These are phyloP conservation scores for Grigorovia yakushimaensis DNA, from an alignment of 805 yeast species.

Conservation along the genomic window DNA sequence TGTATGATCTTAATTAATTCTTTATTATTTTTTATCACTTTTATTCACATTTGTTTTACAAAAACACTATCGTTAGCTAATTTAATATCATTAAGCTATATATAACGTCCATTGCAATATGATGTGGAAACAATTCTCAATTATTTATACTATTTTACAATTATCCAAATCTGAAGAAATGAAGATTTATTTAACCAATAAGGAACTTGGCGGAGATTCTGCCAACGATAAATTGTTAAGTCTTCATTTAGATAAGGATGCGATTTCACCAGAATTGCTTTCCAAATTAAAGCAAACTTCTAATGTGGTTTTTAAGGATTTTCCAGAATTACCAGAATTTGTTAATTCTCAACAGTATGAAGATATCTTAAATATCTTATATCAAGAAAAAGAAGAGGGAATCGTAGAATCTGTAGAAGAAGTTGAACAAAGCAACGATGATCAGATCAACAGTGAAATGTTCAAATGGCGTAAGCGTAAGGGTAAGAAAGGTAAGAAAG, in stretches of 20 bases:
- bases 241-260: slow-evolving; percentile 12
- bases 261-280: slow-evolving; percentile 15
- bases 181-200: slow-evolving; percentile 10
- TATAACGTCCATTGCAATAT: not conserved
- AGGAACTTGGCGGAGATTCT: slow-evolving; percentile 17
- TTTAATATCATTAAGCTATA: not conserved
- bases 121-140: slow-evolving; percentile 9
- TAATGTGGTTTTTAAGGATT: slow-evolving; percentile 20
- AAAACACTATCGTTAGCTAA: not conserved
- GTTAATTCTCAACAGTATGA: slow-evolving; percentile 17
- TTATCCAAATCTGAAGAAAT: slow-evolving; percentile 4
- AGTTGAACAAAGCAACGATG: not conserved
- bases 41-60: not conserved
- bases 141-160: not conserved
- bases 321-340: slow-evolving; percentile 23
- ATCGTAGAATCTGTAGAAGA: not conserved
- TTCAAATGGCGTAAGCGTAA: not conserved
- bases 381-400: slow-evolving; percentile 1
- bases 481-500: not conserved
- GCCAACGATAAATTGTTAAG: slow-evolving; percentile 9
- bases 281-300: slow-evolving; percentile 15
- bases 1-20: not conserved
- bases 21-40: not conserved
- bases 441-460: not conserved
- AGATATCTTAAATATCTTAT: slow-evolving; percentile 1